Evolutionary conservation across 129 eudicot species (phyloP).

Genomic region (Dittrichia graveolens): DNA sequence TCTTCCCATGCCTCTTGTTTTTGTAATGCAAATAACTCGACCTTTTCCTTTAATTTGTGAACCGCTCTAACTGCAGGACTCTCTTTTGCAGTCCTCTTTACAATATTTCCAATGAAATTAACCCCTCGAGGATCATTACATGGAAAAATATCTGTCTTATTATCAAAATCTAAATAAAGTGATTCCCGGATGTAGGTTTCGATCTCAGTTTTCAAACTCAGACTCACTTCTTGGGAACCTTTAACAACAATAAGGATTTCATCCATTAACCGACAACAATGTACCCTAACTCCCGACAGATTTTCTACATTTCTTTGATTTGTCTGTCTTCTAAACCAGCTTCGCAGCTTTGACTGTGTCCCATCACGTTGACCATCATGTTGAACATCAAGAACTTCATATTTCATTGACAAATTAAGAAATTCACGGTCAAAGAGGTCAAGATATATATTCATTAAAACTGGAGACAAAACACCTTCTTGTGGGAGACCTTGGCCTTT

Average conservation of each 20-base stretch:
- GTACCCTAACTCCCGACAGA: slow-evolving; percentile 47
- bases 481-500: slow-evolving; percentile 98
- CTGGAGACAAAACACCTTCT: slow-evolving; percentile 81
- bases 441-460: slow-evolving; percentile 83
- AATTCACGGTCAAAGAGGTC: slow-evolving; percentile 72
- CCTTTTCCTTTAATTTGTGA: slow-evolving; percentile 87
- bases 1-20: slow-evolving; percentile 77
- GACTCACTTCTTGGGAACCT: slow-evolving; percentile 69
- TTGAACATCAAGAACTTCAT: slow-evolving; percentile 55
- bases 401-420: slow-evolving; percentile 71
- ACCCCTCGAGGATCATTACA: slow-evolving; percentile 56
- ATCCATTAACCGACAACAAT: slow-evolving; percentile 89
- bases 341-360: slow-evolving; percentile 55
- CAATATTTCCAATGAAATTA: slow-evolving; percentile 60
- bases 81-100: slow-evolving; percentile 54
- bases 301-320: slow-evolving; percentile 23
- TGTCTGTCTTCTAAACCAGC: slow-evolving; percentile 88
- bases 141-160: slow-evolving; percentile 39
- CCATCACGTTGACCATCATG: slow-evolving; percentile 27
- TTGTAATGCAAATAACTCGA: slow-evolving; percentile 71
- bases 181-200: slow-evolving; percentile 56
- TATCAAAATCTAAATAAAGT: slow-evolving; percentile 53
- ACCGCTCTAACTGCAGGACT: slow-evolving; percentile 65
- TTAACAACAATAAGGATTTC: slow-evolving; percentile 77
- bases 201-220: slow-evolving; percentile 60